Evolutionary conservation across 1,139 yeast genomes (phyloP).

Genomic region (Debaryomyces sp.): DNA sequence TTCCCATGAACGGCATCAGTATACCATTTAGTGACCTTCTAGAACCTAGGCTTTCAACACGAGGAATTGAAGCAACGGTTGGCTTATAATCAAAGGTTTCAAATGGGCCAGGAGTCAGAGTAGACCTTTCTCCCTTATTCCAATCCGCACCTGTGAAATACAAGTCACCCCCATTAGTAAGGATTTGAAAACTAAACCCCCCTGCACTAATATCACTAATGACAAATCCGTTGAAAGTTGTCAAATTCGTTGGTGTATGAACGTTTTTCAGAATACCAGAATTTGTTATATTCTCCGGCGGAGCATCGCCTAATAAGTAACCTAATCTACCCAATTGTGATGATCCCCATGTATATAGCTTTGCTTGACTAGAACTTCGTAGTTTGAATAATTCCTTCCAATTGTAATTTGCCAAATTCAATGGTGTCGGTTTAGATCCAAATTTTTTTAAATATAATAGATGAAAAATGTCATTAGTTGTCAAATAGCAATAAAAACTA

Average conservation of each 20-base stretch:
- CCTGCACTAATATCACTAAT: slow-evolving; percentile 63
- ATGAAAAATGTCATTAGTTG: slow-evolving; percentile 34
- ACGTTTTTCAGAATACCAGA: slow-evolving; percentile 36
- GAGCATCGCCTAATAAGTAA: slow-evolving; percentile 34
- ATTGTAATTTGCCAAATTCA: slow-evolving; percentile 35
- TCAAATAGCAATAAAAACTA: slow-evolving; percentile 26
- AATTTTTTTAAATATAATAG: slow-evolving; percentile 54
- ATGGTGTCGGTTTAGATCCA: slow-evolving; percentile 46
- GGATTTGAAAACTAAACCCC: slow-evolving; percentile 67
- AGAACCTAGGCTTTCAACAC: slow-evolving; percentile 14
- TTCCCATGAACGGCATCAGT: slow-evolving; percentile 11
- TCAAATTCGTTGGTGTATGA: slow-evolving; percentile 43
- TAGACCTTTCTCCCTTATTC: slow-evolving; percentile 32
- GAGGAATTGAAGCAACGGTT: slow-evolving; percentile 12
- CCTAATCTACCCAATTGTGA: slow-evolving; percentile 61
- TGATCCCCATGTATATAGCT: slow-evolving; percentile 68
- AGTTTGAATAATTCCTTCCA: slow-evolving; percentile 56
- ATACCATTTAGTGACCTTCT: slow-evolving; percentile 14
- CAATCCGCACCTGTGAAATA: slow-evolving; percentile 57
- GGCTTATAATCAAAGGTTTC: slow-evolving; percentile 19
- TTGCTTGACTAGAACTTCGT: slow-evolving; percentile 41
- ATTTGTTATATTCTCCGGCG: slow-evolving; percentile 29
- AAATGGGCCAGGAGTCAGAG: slow-evolving; percentile 26
- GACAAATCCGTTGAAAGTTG: slow-evolving; percentile 34
- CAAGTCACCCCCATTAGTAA: slow-evolving; percentile 56